Percentiles rank a stretch among this genome's conserved stretches.
phyloP scores from a whole-genome alignment of 805 yeast genomes.

The Suhomyces vadensis region DNA sequence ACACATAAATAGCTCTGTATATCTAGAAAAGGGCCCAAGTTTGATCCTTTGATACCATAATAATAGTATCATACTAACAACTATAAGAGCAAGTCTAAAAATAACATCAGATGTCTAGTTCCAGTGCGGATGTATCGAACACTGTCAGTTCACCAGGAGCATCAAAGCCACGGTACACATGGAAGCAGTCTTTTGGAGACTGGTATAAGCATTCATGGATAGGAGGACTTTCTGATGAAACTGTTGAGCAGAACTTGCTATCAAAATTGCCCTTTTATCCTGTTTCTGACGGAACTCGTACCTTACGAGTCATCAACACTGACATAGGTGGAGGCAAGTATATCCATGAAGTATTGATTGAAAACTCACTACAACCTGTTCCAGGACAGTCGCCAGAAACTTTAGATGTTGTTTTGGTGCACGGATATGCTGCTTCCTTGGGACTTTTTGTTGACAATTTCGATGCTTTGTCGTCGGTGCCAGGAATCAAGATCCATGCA shows the following conservation, averaged over 20 bases:
- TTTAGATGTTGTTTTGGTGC: conserved; percentile 70
- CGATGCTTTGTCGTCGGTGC: conserved; percentile 45
- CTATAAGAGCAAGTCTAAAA: no score
- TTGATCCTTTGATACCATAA: no score
- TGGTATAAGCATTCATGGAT: conserved; percentile 31
- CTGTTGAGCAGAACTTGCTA: conserved; percentile 46
- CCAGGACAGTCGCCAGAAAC: conserved; percentile 6
- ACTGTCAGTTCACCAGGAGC: neutral
- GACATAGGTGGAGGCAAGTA: conserved; percentile 54
- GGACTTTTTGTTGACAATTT: conserved; percentile 79
- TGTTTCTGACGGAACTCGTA: conserved; percentile 47
- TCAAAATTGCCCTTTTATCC: conserved; percentile 62
- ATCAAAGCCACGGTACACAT: conserved; percentile 3
- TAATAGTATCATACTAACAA: no score
- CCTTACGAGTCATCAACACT: conserved; percentile 52
- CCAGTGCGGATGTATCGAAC: neutral
- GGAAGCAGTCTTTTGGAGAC: conserved; percentile 19
- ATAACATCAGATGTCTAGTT: neutral
- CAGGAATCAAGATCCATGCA: conserved; percentile 61
- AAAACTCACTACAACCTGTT: conserved; percentile 44
- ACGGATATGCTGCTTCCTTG: conserved; percentile 92
- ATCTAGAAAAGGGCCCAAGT: no score
- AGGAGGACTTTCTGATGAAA: conserved; percentile 21
- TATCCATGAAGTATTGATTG: conserved; percentile 76
- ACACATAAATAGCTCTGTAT: no score